Evolutionary conservation across 345 rosid species (phyloP).

Genomic region (Salix exigua): DNA sequence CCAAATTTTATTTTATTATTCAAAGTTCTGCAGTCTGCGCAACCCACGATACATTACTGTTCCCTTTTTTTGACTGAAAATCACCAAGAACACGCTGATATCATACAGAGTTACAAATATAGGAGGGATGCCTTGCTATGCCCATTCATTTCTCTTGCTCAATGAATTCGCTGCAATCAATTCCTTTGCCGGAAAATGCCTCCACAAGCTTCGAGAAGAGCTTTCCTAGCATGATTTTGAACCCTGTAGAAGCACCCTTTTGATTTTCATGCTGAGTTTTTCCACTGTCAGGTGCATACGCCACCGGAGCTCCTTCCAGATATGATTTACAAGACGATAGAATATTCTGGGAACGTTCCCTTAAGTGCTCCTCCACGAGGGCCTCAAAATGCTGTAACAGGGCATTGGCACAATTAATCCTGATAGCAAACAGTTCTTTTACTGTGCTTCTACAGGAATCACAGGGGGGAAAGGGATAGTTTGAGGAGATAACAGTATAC

Average conservation of each 20-base stretch:
- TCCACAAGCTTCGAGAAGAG: conserved; percentile 69
- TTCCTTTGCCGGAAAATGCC: conserved; percentile 64
- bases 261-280: conserved; percentile 30
- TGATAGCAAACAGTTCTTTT: background rate
- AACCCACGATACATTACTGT: background rate
- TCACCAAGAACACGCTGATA: conserved; percentile 11
- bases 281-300: conserved; percentile 30
- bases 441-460: background rate
- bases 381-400: conserved; percentile 72
- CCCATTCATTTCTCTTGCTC: conserved; percentile 25
- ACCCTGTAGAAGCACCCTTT: conserved; percentile 65
- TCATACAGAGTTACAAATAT: conserved; percentile 17
- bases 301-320: conserved; percentile 66
- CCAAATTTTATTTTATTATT: background rate
- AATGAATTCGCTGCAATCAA: conserved; percentile 51
- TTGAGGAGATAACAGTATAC: background rate
- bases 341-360: conserved; percentile 35
- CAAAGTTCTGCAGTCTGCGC: background rate
- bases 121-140: background rate
- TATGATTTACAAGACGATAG: conserved; percentile 66
- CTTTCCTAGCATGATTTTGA: conserved; percentile 92
- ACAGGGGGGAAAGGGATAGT: no score
- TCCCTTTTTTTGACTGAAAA: background rate
- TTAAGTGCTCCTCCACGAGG: conserved; percentile 73
- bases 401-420: background rate